A percentile compares a stretch with the other conserved stretches of the same genome.
phyloP scores from a whole-genome alignment of 2,329 filamentous ascomycete species.

The Trichoderma arundinaceum region DNA sequence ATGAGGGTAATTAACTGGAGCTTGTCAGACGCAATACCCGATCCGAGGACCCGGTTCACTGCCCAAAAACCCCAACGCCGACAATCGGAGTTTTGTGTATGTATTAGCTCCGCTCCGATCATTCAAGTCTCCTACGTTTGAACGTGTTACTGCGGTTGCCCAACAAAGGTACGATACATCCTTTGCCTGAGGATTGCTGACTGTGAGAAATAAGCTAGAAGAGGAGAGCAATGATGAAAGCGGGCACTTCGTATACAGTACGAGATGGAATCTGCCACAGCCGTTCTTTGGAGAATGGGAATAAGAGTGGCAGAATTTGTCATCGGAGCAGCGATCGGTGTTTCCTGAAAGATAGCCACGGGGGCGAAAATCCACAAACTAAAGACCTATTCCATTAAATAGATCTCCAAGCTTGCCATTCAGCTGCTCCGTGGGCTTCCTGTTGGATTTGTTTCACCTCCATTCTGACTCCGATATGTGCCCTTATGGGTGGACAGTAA shows the following conservation, averaged over 20 bases:
- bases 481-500: neutral
- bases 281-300: too few species aligned
- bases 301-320: neutral
- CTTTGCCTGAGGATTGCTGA: too few species aligned
- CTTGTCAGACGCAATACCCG: constrained; percentile 16
- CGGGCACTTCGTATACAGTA: too few species aligned
- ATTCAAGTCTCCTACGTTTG: neutral
- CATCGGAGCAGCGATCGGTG: neutral
- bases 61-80: neutral
- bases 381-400: neutral
- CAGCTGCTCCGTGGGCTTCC: neutral
- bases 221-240: too few species aligned
- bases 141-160: too few species aligned
- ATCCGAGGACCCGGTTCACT: constrained; percentile 8
- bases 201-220: too few species aligned
- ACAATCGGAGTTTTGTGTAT: constrained; percentile 4
- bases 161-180: too few species aligned
- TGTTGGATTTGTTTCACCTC: too few species aligned
- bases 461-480: neutral
- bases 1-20: neutral
- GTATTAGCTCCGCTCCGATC: neutral
- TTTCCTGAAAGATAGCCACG: neutral
- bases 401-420: neutral
- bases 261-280: neutral
- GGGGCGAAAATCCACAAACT: neutral